A percentile compares a stretch with the other conserved stretches of the same genome.
phyloP scores from a whole-genome alignment of 2,329 filamentous ascomycete genomes.

The Coniella vitis region DNA sequence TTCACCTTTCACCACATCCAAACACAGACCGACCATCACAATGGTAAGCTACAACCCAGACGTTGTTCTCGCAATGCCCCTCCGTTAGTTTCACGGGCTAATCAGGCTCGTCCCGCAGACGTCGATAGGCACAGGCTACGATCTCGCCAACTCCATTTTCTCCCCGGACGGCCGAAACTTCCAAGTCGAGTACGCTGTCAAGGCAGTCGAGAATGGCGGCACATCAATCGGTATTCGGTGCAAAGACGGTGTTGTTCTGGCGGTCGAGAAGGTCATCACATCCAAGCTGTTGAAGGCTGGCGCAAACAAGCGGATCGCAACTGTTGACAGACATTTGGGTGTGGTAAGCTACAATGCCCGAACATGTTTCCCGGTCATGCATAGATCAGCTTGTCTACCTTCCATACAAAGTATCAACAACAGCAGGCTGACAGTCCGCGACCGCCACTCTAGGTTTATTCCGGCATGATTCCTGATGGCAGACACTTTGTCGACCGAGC shows the following conservation, averaged over 20 bases:
- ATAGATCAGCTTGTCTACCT: no score
- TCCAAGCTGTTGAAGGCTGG: conserved; percentile 93
- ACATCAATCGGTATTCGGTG: conserved; percentile 94
- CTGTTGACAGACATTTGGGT: conserved; percentile 87
- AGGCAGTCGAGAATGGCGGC: conserved; percentile 96
- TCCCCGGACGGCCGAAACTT: conserved; percentile 98
- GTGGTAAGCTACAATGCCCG: conserved; percentile 56
- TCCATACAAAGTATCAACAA: not conserved
- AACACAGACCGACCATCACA: conserved; percentile 1
- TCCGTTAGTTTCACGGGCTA: conserved; percentile 16
- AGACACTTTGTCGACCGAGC: conserved; percentile 92
- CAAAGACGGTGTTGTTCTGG: conserved; percentile 94
- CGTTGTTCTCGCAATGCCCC: conserved; percentile 10
- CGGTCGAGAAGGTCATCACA: conserved; percentile 90
- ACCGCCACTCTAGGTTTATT: conserved; percentile 63
- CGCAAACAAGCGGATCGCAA: conserved; percentile 95
- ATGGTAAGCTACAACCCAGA: conserved; percentile 16
- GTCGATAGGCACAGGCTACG: conserved; percentile 99
- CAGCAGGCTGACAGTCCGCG: not conserved
- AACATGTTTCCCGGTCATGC: not conserved
- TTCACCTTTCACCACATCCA: not conserved
- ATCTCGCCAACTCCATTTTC: conserved; percentile 99
- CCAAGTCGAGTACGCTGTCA: conserved; percentile 97
- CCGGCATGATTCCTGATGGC: conserved; percentile 89
- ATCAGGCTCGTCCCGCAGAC: conserved; percentile 51